Evolutionary conservation across 192 early-diverging fungal species (phyloP).

Genomic region (Backusella westeae): DNA sequence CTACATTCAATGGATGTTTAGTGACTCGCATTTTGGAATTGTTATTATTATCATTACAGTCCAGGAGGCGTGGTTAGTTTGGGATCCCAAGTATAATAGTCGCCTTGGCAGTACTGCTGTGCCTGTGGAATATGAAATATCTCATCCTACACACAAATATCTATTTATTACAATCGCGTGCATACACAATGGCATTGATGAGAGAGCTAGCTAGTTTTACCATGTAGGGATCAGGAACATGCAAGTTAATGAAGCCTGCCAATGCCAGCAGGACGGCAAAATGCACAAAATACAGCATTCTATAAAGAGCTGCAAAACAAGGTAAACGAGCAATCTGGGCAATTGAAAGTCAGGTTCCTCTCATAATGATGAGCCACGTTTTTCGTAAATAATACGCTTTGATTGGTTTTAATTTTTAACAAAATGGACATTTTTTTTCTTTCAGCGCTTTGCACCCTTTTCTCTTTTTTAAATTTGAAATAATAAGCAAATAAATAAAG

Average conservation of each 20-base stretch:
- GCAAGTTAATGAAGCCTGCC: neutral
- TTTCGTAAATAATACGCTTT: neutral
- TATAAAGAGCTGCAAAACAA: neutral
- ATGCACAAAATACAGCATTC: neutral
- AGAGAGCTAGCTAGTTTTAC: neutral
- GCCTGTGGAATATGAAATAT: slow-evolving; percentile 93
- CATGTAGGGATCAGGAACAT: slow-evolving; percentile 26
- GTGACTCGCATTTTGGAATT: neutral
- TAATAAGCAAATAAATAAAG: slow-evolving; percentile 7
- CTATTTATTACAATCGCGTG: too few species aligned
- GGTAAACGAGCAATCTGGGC: neutral
- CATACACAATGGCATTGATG: too few species aligned
- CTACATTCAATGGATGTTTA: neutral
- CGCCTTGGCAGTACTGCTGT: slow-evolving; percentile 74
- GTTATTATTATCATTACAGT: slow-evolving; percentile 51
- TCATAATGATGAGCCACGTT: neutral
- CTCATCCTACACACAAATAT: slow-evolving; percentile 69
- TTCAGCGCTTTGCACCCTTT: neutral
- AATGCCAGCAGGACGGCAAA: neutral
- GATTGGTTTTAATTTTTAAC: neutral
- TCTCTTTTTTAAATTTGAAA: slow-evolving; percentile 2
- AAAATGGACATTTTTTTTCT: neutral
- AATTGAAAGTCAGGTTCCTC: neutral
- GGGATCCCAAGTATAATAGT: slow-evolving; percentile 78
- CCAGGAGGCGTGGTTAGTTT: slow-evolving; percentile 98